These are phyloP conservation scores for Nemania sp. DNA, from an alignment of 2,329 filamentous ascomycete species.

Conservation along the genomic window DNA sequence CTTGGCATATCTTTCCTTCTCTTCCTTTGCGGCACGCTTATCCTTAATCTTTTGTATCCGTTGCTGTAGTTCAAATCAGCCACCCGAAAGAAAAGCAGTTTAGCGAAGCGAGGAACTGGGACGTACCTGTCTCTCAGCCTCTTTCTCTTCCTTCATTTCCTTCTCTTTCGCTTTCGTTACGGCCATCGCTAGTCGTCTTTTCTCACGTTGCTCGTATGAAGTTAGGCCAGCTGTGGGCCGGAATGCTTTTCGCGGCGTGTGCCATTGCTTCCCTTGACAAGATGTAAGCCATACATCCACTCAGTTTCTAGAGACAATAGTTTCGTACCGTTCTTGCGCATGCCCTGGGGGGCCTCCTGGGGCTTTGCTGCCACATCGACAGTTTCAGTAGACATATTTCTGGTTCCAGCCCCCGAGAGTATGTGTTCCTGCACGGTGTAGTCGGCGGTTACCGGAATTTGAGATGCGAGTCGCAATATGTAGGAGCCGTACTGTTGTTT, in stretches of 20 bases:
- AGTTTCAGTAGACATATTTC: slow-evolving; percentile 59
- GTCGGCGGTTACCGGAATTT: neutral
- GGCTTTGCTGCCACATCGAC: slow-evolving; percentile 53
- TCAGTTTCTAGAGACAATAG: neutral
- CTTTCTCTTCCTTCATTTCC: slow-evolving; percentile 96
- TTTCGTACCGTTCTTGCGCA: slow-evolving; percentile 83
- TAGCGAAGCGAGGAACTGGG: slow-evolving; percentile 3
- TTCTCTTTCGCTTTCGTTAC: slow-evolving; percentile 94
- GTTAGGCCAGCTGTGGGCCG: slow-evolving; percentile 82
- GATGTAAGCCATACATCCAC: slow-evolving; percentile 33
- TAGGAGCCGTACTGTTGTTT: slow-evolving; percentile 6
- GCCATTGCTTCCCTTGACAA: slow-evolving; percentile 91
- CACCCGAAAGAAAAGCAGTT: slow-evolving; percentile 12
- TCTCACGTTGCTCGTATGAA: slow-evolving; percentile 81
- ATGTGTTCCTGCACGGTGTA: neutral
- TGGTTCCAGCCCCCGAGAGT: neutral
- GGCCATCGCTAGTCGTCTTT: slow-evolving; percentile 74
- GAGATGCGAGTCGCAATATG: neutral
- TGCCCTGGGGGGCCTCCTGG: slow-evolving; percentile 64
- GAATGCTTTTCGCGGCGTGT: slow-evolving; percentile 84
- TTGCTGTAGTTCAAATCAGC: slow-evolving; percentile 62
- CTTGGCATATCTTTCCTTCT: slow-evolving; percentile 91
- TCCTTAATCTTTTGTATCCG: slow-evolving; percentile 85
- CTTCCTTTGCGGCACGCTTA: slow-evolving; percentile 87
- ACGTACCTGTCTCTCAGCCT: slow-evolving; percentile 82